These are phyloP conservation scores for Xylariaceae sp. DNA, from an alignment of 2,329 filamentous ascomycete species.

Conservation along the genomic window DNA sequence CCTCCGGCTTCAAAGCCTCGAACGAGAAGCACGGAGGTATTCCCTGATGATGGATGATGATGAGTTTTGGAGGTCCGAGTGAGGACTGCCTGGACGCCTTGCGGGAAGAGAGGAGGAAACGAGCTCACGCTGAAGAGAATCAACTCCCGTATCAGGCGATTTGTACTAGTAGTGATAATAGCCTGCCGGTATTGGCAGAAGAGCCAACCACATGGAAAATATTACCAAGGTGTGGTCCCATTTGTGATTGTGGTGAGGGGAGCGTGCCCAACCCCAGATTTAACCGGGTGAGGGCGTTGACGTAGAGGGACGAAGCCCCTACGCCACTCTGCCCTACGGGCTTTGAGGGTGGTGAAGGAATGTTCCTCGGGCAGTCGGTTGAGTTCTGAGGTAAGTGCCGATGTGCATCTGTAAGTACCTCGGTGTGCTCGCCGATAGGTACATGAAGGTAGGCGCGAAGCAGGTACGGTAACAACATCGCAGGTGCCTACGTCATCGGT, in stretches of 20 bases:
- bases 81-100: not conserved
- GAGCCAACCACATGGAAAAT: constrained; percentile 3
- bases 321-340: no score
- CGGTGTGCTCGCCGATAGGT: not conserved
- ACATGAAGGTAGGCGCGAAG: no score
- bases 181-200: not conserved
- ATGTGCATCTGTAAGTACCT: not conserved
- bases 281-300: not conserved
- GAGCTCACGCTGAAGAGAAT: not conserved
- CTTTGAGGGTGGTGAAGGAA: no score
- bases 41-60: not conserved
- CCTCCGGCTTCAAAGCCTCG: not conserved
- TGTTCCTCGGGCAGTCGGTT: no score
- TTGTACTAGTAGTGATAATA: constrained; percentile 7
- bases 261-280: not conserved
- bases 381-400: no score
- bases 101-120: not conserved
- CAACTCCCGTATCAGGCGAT: constrained; percentile 1
- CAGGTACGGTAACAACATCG: no score
- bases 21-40: not conserved
- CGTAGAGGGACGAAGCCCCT: not conserved
- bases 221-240: constrained; percentile 5
- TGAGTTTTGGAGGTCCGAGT: not conserved
- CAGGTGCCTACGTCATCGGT: not conserved
- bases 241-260: constrained; percentile 4